Percentiles rank a stretch among this genome's conserved stretches.
These are phyloP conservation scores for Danielozyma ontarioensis DNA, from an alignment of 805 yeast species.

Conservation along the genomic window DNA sequence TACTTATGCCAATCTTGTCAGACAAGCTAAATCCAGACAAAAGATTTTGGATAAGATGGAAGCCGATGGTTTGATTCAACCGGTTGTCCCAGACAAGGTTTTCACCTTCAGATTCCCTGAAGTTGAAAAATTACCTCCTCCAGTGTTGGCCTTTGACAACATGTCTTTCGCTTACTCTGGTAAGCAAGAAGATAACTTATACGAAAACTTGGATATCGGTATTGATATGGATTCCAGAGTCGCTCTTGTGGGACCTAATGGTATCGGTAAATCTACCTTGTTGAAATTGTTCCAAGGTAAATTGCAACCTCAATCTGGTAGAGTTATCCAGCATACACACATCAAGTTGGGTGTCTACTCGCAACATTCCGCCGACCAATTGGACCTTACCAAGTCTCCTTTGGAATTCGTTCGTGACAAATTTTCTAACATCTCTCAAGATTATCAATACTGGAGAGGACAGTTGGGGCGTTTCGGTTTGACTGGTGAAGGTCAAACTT, in stretches of 20 bases:
- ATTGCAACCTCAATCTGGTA: conserved; percentile 83
- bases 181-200: conserved; percentile 76
- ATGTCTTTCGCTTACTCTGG: conserved; percentile 91
- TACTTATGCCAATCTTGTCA: conserved; percentile 97
- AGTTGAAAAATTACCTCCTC: conserved; percentile 97
- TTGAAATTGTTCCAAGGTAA: conserved; percentile 96
- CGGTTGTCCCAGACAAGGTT: conserved; percentile 89
- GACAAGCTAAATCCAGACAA: conserved; percentile 98
- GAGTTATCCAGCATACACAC: conserved; percentile 96
- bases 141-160: conserved; percentile 93
- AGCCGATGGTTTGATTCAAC: conserved; percentile 94
- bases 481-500: conserved; percentile 98
- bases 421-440: conserved; percentile 86
- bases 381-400: conserved; percentile 92
- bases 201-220: conserved; percentile 91
- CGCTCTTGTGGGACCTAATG: conserved; percentile 97
- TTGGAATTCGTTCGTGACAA: conserved; percentile 96
- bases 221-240: conserved; percentile 99
- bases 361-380: conserved; percentile 97
- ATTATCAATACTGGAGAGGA: conserved; percentile 97
- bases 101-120: conserved; percentile 92
- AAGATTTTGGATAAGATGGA: conserved; percentile 99
- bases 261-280: conserved; percentile 97
- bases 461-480: conserved; percentile 97
- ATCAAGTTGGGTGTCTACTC: conserved; percentile 98